These are phyloP conservation scores for Cymbopogon citratus DNA, from an alignment of 176 grass and related monocot species.

Conservation along the genomic window DNA sequence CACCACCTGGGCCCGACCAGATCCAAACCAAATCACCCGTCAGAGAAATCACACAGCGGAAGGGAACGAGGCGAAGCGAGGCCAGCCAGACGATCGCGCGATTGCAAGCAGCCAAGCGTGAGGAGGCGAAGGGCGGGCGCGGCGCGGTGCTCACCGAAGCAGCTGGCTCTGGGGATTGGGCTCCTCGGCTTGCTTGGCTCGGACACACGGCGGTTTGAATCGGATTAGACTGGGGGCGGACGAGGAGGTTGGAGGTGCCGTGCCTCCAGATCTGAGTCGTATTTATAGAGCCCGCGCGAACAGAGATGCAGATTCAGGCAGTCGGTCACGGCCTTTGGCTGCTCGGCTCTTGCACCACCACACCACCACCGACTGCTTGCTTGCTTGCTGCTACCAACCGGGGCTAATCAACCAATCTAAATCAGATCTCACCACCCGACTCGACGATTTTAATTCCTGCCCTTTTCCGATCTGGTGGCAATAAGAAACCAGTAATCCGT, in stretches of 20 bases:
- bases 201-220: conserved; percentile 45
- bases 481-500: conserved; percentile 10
- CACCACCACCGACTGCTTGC: conserved; percentile 24
- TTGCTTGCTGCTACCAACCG: conserved; percentile 42
- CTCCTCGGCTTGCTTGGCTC: conserved; percentile 19
- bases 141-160: conserved; percentile 25
- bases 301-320: neutral
- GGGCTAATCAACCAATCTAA: conserved; percentile 7
- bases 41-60: neutral
- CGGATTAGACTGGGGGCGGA: conserved; percentile 30
- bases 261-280: conserved; percentile 37
- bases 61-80: no score
- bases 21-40: conserved; percentile 35
- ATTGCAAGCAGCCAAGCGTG: neutral
- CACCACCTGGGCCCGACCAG: conserved; percentile 40
- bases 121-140: neutral
- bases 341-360: neutral
- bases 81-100: neutral
- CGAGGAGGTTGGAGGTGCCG: conserved; percentile 32
- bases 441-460: neutral
- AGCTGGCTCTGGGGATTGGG: neutral
- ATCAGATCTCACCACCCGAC: conserved; percentile 36
- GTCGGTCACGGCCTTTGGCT: neutral
- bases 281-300: conserved; percentile 34
- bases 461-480: conserved; percentile 13